Evolutionary conservation across 345 rosid genomes (phyloP).

Genomic region (Pistacia atlantica): DNA sequence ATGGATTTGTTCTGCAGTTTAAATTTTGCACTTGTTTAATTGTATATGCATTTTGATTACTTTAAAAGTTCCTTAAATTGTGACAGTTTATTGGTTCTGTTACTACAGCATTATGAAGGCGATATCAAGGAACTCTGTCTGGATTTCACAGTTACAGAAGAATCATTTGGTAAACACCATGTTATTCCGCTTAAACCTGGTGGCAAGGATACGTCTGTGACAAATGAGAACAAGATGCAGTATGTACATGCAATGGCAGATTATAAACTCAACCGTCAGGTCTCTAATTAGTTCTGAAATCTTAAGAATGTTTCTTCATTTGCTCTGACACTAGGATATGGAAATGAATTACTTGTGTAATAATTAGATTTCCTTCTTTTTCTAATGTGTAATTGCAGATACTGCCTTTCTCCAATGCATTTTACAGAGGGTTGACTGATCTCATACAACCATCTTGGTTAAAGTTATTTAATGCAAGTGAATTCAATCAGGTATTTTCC

Average conservation of each 20-base stretch:
- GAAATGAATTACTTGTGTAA: neutral
- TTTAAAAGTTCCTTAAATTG: neutral
- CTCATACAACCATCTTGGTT: constrained; percentile 89
- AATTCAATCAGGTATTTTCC: constrained; percentile 85
- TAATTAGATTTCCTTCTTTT: constrained; percentile 21
- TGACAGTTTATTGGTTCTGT: constrained; percentile 14
- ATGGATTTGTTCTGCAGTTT: neutral
- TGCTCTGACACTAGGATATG: neutral
- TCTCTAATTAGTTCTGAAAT: constrained; percentile 26
- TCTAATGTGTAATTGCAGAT: constrained; percentile 56
- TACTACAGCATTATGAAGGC: constrained; percentile 81
- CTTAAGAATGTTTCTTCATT: constrained; percentile 2
- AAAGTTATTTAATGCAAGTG: constrained; percentile 90
- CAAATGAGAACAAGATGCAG: constrained; percentile 95
- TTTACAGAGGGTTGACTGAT: constrained; percentile 88
- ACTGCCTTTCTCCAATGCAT: constrained; percentile 91
- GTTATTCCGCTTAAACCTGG: constrained; percentile 84
- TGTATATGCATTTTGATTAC: neutral
- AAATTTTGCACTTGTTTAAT: neutral
- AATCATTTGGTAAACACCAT: constrained; percentile 71
- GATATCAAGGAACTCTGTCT: constrained; percentile 82
- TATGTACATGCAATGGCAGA: constrained; percentile 98
- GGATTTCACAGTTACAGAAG: constrained; percentile 94
- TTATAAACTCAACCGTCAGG: constrained; percentile 97
- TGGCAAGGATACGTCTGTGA: constrained; percentile 77